phyloP scores from a whole-genome alignment of 164 flowering plant genomes.

The Akebia trifoliata region DNA sequence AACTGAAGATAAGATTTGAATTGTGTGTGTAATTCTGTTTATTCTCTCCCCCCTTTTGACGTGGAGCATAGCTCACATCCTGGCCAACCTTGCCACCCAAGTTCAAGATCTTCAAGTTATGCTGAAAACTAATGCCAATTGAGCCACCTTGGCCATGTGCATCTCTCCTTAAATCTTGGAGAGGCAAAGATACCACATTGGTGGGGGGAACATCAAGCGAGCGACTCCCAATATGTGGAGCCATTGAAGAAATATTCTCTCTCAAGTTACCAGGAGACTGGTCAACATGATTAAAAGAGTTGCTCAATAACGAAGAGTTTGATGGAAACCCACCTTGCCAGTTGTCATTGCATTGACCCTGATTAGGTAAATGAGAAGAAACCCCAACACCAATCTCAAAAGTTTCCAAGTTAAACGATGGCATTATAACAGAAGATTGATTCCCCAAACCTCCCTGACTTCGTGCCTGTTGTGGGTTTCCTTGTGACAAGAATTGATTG shows the following conservation, averaged over 20 bases:
- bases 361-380: conserved; percentile 39
- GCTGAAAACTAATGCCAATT: conserved; percentile 20
- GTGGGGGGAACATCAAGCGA: conserved; percentile 26
- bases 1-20: conserved; percentile 23
- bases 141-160: conserved; percentile 27
- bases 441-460: no score
- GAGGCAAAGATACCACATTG: conserved; percentile 18
- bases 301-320: conserved; percentile 26
- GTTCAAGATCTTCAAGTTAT: conserved; percentile 16
- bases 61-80: conserved; percentile 16
- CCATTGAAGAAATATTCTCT: conserved; percentile 27
- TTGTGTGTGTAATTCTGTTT: conserved; percentile 20
- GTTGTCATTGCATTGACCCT: conserved; percentile 29
- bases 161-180: conserved; percentile 35
- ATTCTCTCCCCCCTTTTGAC: conserved; percentile 33
- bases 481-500: conserved; percentile 35
- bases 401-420: conserved; percentile 19
- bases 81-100: conserved; percentile 13
- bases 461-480: conserved; percentile 26
- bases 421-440: conserved; percentile 24
- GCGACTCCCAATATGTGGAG: conserved; percentile 23
- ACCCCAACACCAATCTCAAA: conserved; percentile 18
- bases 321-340: conserved; percentile 44
- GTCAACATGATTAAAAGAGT: conserved; percentile 21
- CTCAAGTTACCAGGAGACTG: no score